Percentiles rank a stretch among this genome's conserved stretches.
Conservation (phyloP, 108 stramenopile genomes). For the Cyclotella baltica region DNA sequence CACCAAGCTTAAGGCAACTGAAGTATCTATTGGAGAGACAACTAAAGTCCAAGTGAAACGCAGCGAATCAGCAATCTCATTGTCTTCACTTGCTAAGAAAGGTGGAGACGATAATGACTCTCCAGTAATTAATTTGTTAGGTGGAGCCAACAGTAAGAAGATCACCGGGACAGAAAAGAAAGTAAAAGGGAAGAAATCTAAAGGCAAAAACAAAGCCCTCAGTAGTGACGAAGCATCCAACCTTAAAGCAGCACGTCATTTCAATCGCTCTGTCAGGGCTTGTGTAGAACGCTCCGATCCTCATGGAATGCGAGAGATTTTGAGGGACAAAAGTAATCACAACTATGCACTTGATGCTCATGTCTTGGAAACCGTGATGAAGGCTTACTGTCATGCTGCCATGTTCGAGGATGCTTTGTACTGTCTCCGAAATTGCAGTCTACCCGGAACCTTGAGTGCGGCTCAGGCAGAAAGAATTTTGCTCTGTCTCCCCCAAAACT, state of each 20-base stretch:
- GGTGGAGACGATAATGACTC: constrained; percentile 16
- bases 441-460: constrained; percentile 76
- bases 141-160: constrained; percentile 24
- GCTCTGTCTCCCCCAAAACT: constrained; percentile 86
- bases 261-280: constrained; percentile 75
- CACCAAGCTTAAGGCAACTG: constrained; percentile 70
- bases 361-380: constrained; percentile 89
- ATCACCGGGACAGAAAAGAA: constrained; percentile 40
- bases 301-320: constrained; percentile 70
- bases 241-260: constrained; percentile 72
- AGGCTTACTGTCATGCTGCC: constrained; percentile 90
- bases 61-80: constrained; percentile 40
- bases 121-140: constrained; percentile 57
- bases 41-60: constrained; percentile 77
- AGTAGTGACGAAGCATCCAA: constrained; percentile 77
- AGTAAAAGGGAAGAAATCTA: constrained; percentile 45
- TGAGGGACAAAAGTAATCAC: constrained; percentile 80
- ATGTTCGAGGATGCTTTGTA: constrained; percentile 93
- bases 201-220: constrained; percentile 66
- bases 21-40: constrained; percentile 80
- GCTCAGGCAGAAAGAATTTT: constrained; percentile 84
- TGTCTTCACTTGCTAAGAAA: constrained; percentile 24
- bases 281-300: constrained; percentile 86
- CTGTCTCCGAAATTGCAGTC: constrained; percentile 84
- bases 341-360: constrained; percentile 78